These are phyloP conservation scores for Mycena olivaceomarginata DNA, from an alignment of 768 basidiomycete genomes.

Conservation along the genomic window DNA sequence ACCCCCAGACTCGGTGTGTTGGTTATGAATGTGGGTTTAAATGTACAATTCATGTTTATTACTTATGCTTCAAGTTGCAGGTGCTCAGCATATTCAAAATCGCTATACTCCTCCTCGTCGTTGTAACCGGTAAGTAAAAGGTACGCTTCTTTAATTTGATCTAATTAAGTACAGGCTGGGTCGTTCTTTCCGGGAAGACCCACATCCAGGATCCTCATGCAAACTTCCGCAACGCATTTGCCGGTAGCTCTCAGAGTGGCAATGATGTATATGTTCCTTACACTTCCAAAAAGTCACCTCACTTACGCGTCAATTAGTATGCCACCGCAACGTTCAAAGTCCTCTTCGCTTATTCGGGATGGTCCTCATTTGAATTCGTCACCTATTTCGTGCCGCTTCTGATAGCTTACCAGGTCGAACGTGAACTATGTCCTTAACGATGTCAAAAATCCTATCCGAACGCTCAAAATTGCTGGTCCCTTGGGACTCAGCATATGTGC, in stretches of 20 bases:
- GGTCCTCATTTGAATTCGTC: neutral
- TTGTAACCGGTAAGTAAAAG: conserved; percentile 61
- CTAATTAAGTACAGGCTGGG: conserved; percentile 64
- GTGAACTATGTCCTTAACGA: conserved; percentile 78
- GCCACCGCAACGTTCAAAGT: conserved; percentile 79
- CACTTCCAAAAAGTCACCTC: neutral
- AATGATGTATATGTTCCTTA: conserved; percentile 47
- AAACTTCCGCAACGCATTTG: conserved; percentile 74
- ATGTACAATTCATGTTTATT: conserved; percentile 21
- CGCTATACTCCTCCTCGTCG: conserved; percentile 71
- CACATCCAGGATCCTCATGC: conserved; percentile 68
- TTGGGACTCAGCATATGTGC: conserved; percentile 75
- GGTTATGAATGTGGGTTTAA: conserved; percentile 67
- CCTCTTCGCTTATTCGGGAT: conserved; percentile 56
- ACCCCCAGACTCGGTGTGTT: conserved; percentile 68
- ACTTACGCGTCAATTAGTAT: conserved; percentile 65
- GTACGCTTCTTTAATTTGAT: neutral
- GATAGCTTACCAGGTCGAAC: conserved; percentile 60
- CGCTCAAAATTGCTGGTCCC: conserved; percentile 77
- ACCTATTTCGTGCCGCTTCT: neutral
- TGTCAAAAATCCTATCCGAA: conserved; percentile 75
- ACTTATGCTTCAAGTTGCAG: conserved; percentile 59
- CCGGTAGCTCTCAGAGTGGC: conserved; percentile 71
- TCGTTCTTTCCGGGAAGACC: conserved; percentile 72
- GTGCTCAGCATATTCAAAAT: conserved; percentile 73